phyloP scores from a whole-genome alignment of 768 basidiomycete genomes.

The Termitomyces sp. region DNA sequence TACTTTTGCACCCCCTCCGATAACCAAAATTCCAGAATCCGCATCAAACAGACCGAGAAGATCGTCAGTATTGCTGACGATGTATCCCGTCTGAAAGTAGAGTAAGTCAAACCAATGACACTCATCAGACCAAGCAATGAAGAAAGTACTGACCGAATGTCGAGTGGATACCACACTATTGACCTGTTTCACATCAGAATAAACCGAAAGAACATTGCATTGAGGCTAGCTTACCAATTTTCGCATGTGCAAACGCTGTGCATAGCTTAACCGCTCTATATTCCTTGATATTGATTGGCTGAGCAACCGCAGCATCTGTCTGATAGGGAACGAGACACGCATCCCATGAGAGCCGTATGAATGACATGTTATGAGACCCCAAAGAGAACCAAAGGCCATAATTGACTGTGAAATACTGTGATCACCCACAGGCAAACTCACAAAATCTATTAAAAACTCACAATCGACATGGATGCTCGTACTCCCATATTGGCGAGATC shows the following conservation, averaged over 20 bases:
- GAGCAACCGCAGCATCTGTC: slow-evolving; percentile 75
- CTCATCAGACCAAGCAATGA: neutral
- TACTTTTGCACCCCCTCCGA: slow-evolving; percentile 69
- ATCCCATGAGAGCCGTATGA: slow-evolving; percentile 74
- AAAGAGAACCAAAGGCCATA: slow-evolving; percentile 70
- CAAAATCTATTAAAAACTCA: slow-evolving; percentile 19
- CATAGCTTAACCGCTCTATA: slow-evolving; percentile 74
- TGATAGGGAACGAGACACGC: slow-evolving; percentile 80
- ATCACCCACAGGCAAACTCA: neutral
- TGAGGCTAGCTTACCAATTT: slow-evolving; percentile 47
- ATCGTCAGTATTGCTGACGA: slow-evolving; percentile 78
- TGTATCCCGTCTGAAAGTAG: slow-evolving; percentile 51
- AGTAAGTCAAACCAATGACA: neutral
- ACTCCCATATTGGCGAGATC: slow-evolving; percentile 81
- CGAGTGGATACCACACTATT: slow-evolving; percentile 62
- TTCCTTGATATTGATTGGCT: slow-evolving; percentile 78
- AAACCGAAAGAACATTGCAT: neutral
- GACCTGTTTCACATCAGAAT: slow-evolving; percentile 37
- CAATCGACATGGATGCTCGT: slow-evolving; percentile 81
- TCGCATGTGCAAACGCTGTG: slow-evolving; percentile 65
- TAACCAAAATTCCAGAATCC: slow-evolving; percentile 65
- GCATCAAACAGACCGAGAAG: slow-evolving; percentile 74
- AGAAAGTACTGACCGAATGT: slow-evolving; percentile 40
- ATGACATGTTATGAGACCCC: slow-evolving; percentile 79
- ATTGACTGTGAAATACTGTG: slow-evolving; percentile 48